Base-by-base conservation (phyloP, 2,329 filamentous ascomycete genomes). In the Byssochlamys sp. region DNA sequence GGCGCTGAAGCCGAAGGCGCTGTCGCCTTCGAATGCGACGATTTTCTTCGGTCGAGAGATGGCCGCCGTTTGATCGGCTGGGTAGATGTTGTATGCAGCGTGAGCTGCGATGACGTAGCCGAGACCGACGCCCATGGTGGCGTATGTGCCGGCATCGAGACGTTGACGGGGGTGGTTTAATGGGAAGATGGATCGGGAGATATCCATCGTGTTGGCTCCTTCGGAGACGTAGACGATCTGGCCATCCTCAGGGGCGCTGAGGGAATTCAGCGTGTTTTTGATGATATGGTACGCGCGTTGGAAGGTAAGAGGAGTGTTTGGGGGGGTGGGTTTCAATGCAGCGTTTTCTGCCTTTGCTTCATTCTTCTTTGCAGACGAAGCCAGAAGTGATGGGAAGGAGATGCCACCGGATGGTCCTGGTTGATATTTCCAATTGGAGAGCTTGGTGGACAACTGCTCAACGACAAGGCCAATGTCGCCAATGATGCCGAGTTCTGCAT, bases 141-240 rank as follows among this genome's bases (percentile, higher is more conserved):
- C 81, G 59, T 82, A 79, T 0, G 81, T 83, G 1, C 81, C 81
- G 2, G 81, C 81, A 66, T 84, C 81, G 25, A 84, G 76, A 25
- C 79, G 76, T 14, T 81, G 75, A 19, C 81, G 77, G 2, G 81
- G 81, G 61, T 81, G 74, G 29, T 80, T 72, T 19, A 84, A 72
- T 0, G 78, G 74, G 64, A 84, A 84, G 50, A 77, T 73, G 11
- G 77, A 79, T 24, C 81, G 78, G 2, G 79, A 81, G 55, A 84
- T 83, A 61, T 84, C 82, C 82, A 84, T 84, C 5, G 81, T 82
- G 63, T 83, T 83, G 7, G 81, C 80, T 5, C 81, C 81, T 69
- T 84, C 81, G 1, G 80, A 81, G 35, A 84, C 72, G 60, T 83
- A 84, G 25, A 83, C 77, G 26, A 83, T 75, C 50, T 74, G 69